Conservation (phyloP, 129 eudicot species). For the Artemisia argyi region DNA sequence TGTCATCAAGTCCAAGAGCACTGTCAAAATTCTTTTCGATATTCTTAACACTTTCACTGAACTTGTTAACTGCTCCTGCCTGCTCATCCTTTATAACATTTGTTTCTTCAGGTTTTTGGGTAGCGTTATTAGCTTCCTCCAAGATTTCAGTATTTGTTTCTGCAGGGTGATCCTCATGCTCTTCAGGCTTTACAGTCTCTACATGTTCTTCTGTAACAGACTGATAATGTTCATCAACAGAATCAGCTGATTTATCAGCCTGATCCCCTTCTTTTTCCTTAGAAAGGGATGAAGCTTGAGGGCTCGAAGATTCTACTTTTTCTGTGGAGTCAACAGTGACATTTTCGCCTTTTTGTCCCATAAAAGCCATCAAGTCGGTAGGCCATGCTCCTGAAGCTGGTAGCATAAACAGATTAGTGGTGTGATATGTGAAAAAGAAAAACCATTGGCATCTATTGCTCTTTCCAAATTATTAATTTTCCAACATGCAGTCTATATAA, state of each 20-base stretch:
- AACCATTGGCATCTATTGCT: background rate
- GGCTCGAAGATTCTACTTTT: slow-evolving; percentile 34
- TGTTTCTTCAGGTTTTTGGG: slow-evolving; percentile 18
- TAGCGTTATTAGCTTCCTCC: slow-evolving; percentile 21
- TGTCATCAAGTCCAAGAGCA: no score
- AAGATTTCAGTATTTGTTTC: slow-evolving; percentile 19
- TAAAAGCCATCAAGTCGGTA: slow-evolving; percentile 48
- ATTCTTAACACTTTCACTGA: no score
- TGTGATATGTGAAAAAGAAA: background rate
- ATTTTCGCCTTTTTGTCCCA: slow-evolving; percentile 64
- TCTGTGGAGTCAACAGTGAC: slow-evolving; percentile 37
- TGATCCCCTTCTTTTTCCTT: slow-evolving; percentile 39
- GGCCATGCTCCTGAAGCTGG: slow-evolving; percentile 71
- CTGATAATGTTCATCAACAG: slow-evolving; percentile 30
- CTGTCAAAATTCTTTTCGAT: no score
- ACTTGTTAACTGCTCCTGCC: slow-evolving; percentile 15
- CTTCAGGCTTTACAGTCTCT: no score
- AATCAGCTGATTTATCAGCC: slow-evolving; percentile 30
- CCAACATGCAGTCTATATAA: no score
- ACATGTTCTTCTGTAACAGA: slow-evolving; percentile 42
- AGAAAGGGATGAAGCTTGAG: slow-evolving; percentile 27
- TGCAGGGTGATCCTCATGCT: no score
- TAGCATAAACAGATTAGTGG: slow-evolving; percentile 12
- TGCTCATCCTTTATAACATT: slow-evolving; percentile 12
- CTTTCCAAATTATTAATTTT: background rate